A percentile compares a stretch with the other conserved stretches of the same genome.
Conservation (phyloP, 257 asterid genomes). For the Verbena officinalis region DNA sequence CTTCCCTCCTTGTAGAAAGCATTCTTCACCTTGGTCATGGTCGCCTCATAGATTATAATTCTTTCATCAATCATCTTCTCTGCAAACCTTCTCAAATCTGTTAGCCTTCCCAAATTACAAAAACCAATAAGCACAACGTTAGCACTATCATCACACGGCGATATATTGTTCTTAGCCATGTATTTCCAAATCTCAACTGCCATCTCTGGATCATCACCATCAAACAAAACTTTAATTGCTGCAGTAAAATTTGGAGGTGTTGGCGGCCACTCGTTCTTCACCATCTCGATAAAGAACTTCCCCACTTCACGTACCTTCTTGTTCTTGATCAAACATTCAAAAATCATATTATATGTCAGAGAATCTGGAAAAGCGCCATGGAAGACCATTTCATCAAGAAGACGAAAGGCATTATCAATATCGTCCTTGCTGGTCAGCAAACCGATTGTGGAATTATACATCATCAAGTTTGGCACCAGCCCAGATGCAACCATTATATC, state of each 20-base stretch:
- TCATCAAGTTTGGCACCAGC: slow-evolving; percentile 51
- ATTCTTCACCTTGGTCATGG: slow-evolving; percentile 59
- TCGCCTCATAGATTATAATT: slow-evolving; percentile 57
- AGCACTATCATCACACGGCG: slow-evolving; percentile 69
- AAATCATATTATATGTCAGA: slow-evolving; percentile 63
- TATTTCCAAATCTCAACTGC: slow-evolving; percentile 74
- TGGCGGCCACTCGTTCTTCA: slow-evolving; percentile 77
- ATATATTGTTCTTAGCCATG: slow-evolving; percentile 48
- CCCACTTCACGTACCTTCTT: slow-evolving; percentile 52
- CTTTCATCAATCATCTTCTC: slow-evolving; percentile 67
- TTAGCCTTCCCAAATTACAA: slow-evolving; percentile 55
- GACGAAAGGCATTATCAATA: slow-evolving; percentile 54
- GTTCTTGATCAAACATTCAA: slow-evolving; percentile 63
- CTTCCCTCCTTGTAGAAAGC: slow-evolving; percentile 54
- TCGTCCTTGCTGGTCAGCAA: slow-evolving; percentile 53
- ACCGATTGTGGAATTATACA: slow-evolving; percentile 64
- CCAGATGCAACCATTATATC: slow-evolving; percentile 60
- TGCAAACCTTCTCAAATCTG: slow-evolving; percentile 60
- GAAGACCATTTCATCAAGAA: slow-evolving; percentile 70
- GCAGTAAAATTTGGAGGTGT: slow-evolving; percentile 54
- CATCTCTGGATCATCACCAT: slow-evolving; percentile 69
- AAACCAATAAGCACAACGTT: slow-evolving; percentile 73
- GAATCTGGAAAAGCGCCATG: slow-evolving; percentile 77
- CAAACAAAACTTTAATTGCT: slow-evolving; percentile 62
- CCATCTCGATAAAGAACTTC: slow-evolving; percentile 67